These are phyloP conservation scores for Aspergillus sp. DNA, from an alignment of 2,329 filamentous ascomycete genomes.

Conservation along the genomic window DNA sequence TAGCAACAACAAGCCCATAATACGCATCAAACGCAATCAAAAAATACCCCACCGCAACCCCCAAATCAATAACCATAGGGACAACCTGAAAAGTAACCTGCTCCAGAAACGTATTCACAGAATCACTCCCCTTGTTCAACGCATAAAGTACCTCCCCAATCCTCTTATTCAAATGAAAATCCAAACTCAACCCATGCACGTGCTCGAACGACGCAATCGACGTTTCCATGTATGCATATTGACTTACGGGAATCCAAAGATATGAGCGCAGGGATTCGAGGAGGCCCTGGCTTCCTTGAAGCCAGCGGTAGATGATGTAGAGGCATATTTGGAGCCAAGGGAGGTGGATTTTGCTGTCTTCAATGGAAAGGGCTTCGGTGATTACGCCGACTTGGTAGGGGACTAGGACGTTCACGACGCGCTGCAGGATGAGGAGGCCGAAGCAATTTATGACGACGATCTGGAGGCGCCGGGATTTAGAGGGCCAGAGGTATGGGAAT, in stretches of 20 bases:
- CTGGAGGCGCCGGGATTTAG: constrained; percentile 68
- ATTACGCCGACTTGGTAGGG: constrained; percentile 74
- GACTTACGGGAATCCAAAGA: constrained; percentile 92
- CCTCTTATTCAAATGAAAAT: constrained; percentile 94
- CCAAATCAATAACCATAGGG: constrained; percentile 87
- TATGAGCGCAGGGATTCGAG: constrained; percentile 75
- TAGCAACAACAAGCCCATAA: constrained; percentile 80
- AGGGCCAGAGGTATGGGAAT: constrained; percentile 95
- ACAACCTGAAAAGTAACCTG: constrained; percentile 93
- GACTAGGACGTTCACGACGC: constrained; percentile 81
- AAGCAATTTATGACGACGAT: constrained; percentile 77
- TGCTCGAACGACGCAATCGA: constrained; percentile 96
- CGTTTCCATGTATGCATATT: constrained; percentile 91
- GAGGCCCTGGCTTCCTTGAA: constrained; percentile 84
- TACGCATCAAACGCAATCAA: constrained; percentile 73
- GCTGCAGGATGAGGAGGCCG: constrained; percentile 68
- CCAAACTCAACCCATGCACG: constrained; percentile 87
- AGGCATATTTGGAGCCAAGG: constrained; percentile 70
- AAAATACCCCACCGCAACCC: constrained; percentile 78
- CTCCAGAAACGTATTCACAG: constrained; percentile 94
- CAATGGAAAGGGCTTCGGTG: constrained; percentile 61
- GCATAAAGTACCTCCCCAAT: constrained; percentile 94
- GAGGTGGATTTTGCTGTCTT: constrained; percentile 47
- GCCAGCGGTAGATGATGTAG: constrained; percentile 69
- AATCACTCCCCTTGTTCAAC: constrained; percentile 78